phyloP scores from a whole-genome alignment of 202 grass and related monocot genomes.

The Bolboschoenoplectus hybrid region DNA sequence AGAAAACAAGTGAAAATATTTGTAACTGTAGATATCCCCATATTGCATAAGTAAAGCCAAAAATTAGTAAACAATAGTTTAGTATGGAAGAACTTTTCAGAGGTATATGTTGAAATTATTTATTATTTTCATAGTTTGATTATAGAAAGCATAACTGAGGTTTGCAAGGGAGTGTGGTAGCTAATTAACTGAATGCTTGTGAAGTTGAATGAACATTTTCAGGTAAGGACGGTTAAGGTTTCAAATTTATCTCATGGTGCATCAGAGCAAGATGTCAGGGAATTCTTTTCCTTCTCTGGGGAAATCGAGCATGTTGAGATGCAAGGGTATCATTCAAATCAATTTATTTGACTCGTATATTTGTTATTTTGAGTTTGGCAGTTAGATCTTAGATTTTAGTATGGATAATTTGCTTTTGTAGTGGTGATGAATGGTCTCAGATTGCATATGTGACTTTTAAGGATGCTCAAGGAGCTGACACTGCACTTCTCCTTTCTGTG shows the following conservation, averaged over 20 bases:
- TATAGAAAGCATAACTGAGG: constrained; percentile 23
- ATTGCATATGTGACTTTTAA: constrained; percentile 95
- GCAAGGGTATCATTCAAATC: constrained; percentile 58
- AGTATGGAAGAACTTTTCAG: background rate
- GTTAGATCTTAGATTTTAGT: constrained; percentile 10
- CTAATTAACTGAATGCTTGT: constrained; percentile 36
- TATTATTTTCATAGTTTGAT: background rate
- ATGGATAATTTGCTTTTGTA: constrained; percentile 37
- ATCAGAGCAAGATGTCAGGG: constrained; percentile 81
- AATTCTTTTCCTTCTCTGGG: constrained; percentile 98
- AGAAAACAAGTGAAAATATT: background rate
- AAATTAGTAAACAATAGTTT: background rate
- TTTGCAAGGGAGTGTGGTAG: constrained; percentile 22
- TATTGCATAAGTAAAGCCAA: background rate
- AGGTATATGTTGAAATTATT: constrained; percentile 13
- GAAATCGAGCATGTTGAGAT: constrained; percentile 96
- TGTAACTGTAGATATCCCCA: background rate
- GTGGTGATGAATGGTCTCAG: constrained; percentile 90
- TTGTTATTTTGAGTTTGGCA: background rate
- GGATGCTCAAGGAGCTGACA: constrained; percentile 86
- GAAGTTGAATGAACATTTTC: constrained; percentile 37
- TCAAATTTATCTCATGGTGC: constrained; percentile 82
- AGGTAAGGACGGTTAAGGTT: constrained; percentile 91
- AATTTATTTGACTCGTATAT: background rate
- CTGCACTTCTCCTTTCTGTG: constrained; percentile 92